Conservation (phyloP, 163 green algal genomes). For the Prototheca wickerhamii region DNA sequence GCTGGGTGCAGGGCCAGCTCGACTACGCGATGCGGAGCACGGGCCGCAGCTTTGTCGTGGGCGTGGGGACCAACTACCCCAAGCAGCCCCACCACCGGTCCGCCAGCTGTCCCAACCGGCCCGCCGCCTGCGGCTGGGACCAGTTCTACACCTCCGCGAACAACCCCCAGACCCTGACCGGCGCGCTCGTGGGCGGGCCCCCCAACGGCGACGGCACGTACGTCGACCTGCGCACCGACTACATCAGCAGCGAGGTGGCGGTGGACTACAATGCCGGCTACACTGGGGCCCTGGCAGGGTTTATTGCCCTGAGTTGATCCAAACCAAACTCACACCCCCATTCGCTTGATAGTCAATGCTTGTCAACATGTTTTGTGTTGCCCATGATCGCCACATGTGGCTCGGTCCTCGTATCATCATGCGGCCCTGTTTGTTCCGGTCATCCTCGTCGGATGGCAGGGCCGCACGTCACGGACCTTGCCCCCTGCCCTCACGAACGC, state of each 20-base stretch:
- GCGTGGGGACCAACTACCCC: slow-evolving; percentile 27
- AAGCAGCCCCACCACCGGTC: slow-evolving; percentile 26
- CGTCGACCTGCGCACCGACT: slow-evolving; percentile 22
- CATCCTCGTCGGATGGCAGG: too few relatives aligned
- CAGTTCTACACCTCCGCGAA: slow-evolving; percentile 10
- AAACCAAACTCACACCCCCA: too few relatives aligned
- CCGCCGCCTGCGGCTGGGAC: slow-evolving; percentile 23
- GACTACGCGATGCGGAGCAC: neutral
- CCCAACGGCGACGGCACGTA: slow-evolving; percentile 15
- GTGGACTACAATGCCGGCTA: slow-evolving; percentile 40
- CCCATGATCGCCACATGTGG: too few relatives aligned
- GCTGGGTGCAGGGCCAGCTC: slow-evolving; percentile 16
- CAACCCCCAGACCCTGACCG: slow-evolving; percentile 11
- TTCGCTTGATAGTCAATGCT: too few relatives aligned
- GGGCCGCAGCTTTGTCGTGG: slow-evolving; percentile 33
- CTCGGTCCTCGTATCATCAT: too few relatives aligned
- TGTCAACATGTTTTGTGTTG: too few relatives aligned
- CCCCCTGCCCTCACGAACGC: too few relatives aligned
- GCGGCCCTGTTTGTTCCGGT: too few relatives aligned
- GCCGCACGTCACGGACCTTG: too few relatives aligned
- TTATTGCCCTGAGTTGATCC: slow-evolving; percentile 15
- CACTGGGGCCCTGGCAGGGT: slow-evolving; percentile 19
- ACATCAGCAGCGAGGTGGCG: slow-evolving; percentile 26
- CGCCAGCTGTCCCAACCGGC: slow-evolving; percentile 26
- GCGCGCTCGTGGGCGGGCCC: slow-evolving; percentile 30